phyloP scores from a whole-genome alignment of 345 rosid species.

The Syzygium aqueum region DNA sequence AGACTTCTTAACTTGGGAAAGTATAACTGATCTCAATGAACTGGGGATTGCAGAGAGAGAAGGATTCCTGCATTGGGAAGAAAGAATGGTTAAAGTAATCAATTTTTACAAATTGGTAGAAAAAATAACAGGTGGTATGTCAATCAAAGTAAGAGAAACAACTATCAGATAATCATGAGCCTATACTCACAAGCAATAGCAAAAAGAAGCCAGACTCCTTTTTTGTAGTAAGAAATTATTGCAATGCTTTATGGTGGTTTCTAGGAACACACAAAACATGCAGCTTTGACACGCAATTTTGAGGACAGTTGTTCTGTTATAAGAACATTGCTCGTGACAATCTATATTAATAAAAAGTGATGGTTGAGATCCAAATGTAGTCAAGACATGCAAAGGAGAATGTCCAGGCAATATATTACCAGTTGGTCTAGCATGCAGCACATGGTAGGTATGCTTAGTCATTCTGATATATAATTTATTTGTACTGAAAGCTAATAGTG shows the following conservation, averaged over 20 bases:
- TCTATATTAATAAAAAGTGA: neutral
- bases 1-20: neutral
- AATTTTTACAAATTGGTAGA: neutral
- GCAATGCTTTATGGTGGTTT: neutral
- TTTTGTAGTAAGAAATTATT: neutral
- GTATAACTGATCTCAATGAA: slow-evolving; percentile 51
- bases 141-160: neutral
- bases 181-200: neutral
- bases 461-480: neutral
- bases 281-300: neutral
- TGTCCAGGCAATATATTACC: neutral
- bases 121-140: neutral
- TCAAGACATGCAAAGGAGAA: neutral
- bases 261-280: neutral
- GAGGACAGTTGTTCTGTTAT: neutral
- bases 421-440: neutral
- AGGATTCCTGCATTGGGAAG: slow-evolving; percentile 53
- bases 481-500: neutral
- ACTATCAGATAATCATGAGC: neutral
- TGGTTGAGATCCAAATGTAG: neutral
- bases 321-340: neutral
- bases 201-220: neutral
- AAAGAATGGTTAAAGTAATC: neutral
- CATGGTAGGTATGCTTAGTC: neutral
- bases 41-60: slow-evolving; percentile 78